phyloP scores from a whole-genome alignment of 2,329 filamentous ascomycete species.

The Alternaria sp. region DNA sequence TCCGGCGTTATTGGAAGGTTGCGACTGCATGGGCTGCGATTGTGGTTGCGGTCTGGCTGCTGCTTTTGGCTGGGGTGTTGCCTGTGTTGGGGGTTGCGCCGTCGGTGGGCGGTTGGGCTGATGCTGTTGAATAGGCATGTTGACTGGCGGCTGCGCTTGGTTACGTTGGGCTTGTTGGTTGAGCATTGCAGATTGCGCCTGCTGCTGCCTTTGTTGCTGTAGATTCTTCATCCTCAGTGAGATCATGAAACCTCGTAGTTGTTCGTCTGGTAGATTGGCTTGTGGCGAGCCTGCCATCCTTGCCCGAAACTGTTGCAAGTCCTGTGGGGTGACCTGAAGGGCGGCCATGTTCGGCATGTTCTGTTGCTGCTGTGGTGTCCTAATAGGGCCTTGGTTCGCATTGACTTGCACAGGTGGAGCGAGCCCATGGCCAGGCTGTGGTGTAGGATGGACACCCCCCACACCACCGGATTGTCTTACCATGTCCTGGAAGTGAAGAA shows the following conservation, averaged over 20 bases:
- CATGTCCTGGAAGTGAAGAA: conserved; percentile 56
- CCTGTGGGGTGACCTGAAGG: conserved; percentile 50
- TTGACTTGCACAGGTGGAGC: conserved; percentile 55
- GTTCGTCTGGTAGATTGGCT: conserved; percentile 41
- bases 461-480: conserved; percentile 39
- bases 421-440: conserved; percentile 32
- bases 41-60: conserved; percentile 29
- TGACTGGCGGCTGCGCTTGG: conserved; percentile 17
- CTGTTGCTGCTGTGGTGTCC: conserved; percentile 39
- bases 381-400: conserved; percentile 36
- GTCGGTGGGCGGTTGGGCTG: conserved; percentile 35
- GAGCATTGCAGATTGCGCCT: conserved; percentile 17
- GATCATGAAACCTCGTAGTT: conserved; percentile 39
- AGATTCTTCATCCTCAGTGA: conserved; percentile 33
- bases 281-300: conserved; percentile 37
- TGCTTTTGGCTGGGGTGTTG: conserved; percentile 36
- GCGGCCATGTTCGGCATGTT: conserved; percentile 38
- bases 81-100: conserved; percentile 32
- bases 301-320: conserved; percentile 52
- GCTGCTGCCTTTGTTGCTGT: conserved; percentile 37
- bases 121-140: conserved; percentile 27
- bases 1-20: conserved; percentile 23
- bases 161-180: conserved; percentile 20
- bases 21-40: conserved; percentile 32
- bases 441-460: conserved; percentile 29